phyloP scores from a whole-genome alignment of 352 stramenopile species.

The Phytophthora fragariaefolia region DNA sequence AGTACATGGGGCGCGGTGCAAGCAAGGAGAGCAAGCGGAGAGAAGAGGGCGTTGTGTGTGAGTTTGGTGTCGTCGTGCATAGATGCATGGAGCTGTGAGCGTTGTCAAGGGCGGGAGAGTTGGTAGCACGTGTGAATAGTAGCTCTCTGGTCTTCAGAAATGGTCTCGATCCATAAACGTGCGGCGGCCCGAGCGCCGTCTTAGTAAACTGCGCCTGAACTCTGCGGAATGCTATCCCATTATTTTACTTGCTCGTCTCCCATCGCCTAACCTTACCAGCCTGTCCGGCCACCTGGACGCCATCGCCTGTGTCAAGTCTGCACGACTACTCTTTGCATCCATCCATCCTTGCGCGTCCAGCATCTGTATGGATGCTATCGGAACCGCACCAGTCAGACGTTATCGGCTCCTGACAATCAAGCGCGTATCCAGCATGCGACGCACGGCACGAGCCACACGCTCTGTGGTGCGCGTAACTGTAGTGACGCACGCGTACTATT shows the following conservation, averaged over 20 bases:
- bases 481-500: constrained; percentile 4
- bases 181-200: constrained; percentile 27
- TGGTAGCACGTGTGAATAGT: constrained; percentile 40
- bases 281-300: not conserved
- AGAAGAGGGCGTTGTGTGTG: constrained; percentile 27
- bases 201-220: constrained; percentile 18
- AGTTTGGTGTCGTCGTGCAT: constrained; percentile 37
- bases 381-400: no score
- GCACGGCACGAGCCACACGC: not conserved
- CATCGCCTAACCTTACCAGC: constrained; percentile 3
- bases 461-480: no score
- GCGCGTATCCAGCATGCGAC: not conserved
- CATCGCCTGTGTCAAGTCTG: no score
- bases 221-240: constrained; percentile 16
- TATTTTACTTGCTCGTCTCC: constrained; percentile 11
- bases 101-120: constrained; percentile 7
- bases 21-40: constrained; percentile 15
- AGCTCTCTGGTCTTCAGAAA: constrained; percentile 29
- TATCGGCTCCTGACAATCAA: not conserved
- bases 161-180: constrained; percentile 22
- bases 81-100: constrained; percentile 19
- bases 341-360: constrained; percentile 8
- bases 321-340: not conserved
- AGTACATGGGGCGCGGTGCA: constrained; percentile 20
- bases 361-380: constrained; percentile 22